Conservation (phyloP, 2,329 filamentous ascomycete species). For the Aspergillus caelatus region DNA sequence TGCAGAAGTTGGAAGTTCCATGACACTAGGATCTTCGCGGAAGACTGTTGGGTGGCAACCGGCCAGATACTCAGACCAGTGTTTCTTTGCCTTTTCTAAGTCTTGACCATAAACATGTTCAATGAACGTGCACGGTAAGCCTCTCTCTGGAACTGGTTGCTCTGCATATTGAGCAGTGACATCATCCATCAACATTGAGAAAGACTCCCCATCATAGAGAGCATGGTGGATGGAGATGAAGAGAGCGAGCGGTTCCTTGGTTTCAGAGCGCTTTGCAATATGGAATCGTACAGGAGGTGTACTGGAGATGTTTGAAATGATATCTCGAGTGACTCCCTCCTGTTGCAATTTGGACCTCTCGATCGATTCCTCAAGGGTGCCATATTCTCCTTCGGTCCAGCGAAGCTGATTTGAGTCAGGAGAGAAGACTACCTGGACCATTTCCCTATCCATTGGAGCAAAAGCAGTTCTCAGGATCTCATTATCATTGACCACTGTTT, state of each 20-base stretch:
- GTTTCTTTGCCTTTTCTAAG: constrained; percentile 26
- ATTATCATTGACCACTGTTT: constrained; percentile 30
- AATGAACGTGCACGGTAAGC: constrained; percentile 27
- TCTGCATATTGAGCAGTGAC: constrained; percentile 30
- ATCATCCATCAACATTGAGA: constrained; percentile 38
- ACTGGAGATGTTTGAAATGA: constrained; percentile 29
- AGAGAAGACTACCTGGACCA: constrained; percentile 39
- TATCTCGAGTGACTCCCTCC: constrained; percentile 23
- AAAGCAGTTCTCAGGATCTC: constrained; percentile 46
- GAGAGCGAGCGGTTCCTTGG: constrained; percentile 21
- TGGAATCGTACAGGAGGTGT: constrained; percentile 33
- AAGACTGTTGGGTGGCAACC: constrained; percentile 27
- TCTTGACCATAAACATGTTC: constrained; percentile 31
- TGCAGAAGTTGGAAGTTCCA: constrained; percentile 15
- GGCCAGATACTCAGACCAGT: constrained; percentile 30
- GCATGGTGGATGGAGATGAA: constrained; percentile 42
- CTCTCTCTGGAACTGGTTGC: constrained; percentile 18
- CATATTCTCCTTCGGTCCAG: constrained; percentile 26
- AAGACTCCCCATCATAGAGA: constrained; percentile 40
- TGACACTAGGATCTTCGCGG: constrained; percentile 7
- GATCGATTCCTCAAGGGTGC: constrained; percentile 18
- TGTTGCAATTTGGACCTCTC: constrained; percentile 12
- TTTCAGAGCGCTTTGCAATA: constrained; percentile 18
- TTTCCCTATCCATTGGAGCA: constrained; percentile 35
- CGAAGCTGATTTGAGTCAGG: constrained; percentile 14